phyloP scores from a whole-genome alignment of 331 rosid species.

The Malus hybrid region DNA sequence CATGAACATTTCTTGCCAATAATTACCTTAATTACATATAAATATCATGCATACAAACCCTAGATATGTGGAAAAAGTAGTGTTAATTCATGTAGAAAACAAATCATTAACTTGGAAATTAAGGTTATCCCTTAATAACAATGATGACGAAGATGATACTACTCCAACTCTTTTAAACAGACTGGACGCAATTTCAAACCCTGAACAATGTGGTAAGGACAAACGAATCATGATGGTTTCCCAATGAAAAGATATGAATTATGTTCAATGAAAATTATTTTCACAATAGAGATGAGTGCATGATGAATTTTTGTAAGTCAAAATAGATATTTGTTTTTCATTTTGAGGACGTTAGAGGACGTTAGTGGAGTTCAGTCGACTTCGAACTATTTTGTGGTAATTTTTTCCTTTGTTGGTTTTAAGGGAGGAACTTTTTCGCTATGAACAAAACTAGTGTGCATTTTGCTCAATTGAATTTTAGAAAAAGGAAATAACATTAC shows the following conservation, averaged over 20 bases:
- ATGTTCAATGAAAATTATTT: not conserved
- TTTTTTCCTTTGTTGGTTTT: too few relatives aligned
- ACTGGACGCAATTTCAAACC: not conserved
- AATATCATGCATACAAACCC: not conserved
- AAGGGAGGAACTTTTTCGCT: too few relatives aligned
- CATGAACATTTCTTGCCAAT: not conserved
- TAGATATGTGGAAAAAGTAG: too few relatives aligned
- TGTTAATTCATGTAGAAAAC: too few relatives aligned
- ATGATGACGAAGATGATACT: not conserved
- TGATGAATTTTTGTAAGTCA: too few relatives aligned
- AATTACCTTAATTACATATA: not conserved
- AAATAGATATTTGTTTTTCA: too few relatives aligned
- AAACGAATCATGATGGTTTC: not conserved
- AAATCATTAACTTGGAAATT: not conserved
- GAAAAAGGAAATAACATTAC: not conserved
- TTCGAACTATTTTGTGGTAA: too few relatives aligned
- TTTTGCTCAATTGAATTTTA: too few relatives aligned
- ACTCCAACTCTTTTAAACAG: not conserved
- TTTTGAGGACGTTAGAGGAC: too few relatives aligned
- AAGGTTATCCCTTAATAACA: not conserved
- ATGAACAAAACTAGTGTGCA: too few relatives aligned
- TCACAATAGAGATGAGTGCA: too few relatives aligned
- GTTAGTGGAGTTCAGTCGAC: too few relatives aligned
- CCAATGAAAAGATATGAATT: not conserved
- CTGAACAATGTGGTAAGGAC: not conserved